Evolutionary conservation across 2,329 filamentous ascomycete genomes (phyloP), one percentile per base, ranked within the genome.

Genomic region (Fusarium scirpi): DNA sequence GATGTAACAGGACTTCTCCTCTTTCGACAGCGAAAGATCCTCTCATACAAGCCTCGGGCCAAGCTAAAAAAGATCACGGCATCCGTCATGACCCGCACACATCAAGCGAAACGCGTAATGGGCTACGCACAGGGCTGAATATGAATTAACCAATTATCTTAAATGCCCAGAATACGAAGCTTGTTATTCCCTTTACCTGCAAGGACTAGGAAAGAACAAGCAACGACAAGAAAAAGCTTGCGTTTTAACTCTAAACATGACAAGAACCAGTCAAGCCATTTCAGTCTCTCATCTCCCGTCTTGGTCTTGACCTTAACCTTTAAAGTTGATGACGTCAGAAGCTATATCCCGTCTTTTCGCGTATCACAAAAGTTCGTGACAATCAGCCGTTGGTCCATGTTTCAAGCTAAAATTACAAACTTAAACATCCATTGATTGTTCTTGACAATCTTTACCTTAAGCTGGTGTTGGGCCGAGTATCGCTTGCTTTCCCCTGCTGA

Each of bases 41-140:
- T 38, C 34, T 38, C 29, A 62, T 43, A 32, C 51, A 55, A 58
- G 48, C 20, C 64, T 45, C 51, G 46, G 34, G 49, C 49, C 46
- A 41, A 56, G 44, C 45, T 32, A 47, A 30, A 29, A 41, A 62
- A 64, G 32, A 69, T 62, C 61, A 49, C 51, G 55, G 66, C 66
- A 70, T 57, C 61, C 47, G 61, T 61, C 66, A 70, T 70, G 67
- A 70, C 67, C 67, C 67, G 67, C 67, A 70, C 62, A 69, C 34
- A 32, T 57, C 27, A 57, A 58, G 43, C 41, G 29, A 12, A 46
- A 70, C 62, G 59, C 62, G 67, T 70, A 70, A 70, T 70, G 30
- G 62, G 46, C 53, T 45, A 47, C 62, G 62, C 59, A 67, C 67
- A 70, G 67, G 67, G 67, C 67, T 70, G 67, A 70, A 43, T 13